Base-by-base conservation (phyloP, 306 rosid genomes). In the Trifolium fragiferum region DNA sequence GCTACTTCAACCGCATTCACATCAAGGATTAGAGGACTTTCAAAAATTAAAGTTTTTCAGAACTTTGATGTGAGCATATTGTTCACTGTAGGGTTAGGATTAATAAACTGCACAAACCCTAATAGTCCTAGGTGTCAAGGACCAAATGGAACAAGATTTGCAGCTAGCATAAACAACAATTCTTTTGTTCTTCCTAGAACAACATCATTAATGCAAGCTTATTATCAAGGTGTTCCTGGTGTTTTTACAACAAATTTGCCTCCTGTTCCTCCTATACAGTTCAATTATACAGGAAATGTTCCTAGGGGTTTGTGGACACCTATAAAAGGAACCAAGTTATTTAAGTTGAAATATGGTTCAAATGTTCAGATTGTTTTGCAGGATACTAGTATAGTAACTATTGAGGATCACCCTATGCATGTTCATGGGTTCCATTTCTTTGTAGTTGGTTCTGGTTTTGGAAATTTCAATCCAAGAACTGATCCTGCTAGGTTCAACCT, bases 331-430 rank as follows among this genome's bases (percentile, higher is more conserved):
- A 94, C 99, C 4, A 94, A 80, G 84, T 77, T 87, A 21, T 78
- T 75, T 46, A 87, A 73, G 86, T 63, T 94, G 82, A 92, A 82
- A 84, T 94, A 87, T 73, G 93, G 96, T 13, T 83, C 94, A 59
- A 72, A 11, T 9, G 92, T 94, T 63, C 96, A 94, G 33, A 72
- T 94, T 20, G 84, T 94, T 68, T 15, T 94, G 2, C 99, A 94
- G 77, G 99, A 94, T 51, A 94, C 98, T 0, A 92, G 84, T 59
- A 94, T 92, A 19, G 95, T 94, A 4, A 83, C 97, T 8, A 81
- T 81, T 0, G 99, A 94, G 77, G 91, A 92, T 33, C 97, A 94
- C 60, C 99, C 99, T 3, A 94, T 94, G 89, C 99, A 94, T 83
- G 75, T 94, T 72, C 99, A 94, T 78, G 99, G 97, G 50, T 90